phyloP scores from a whole-genome alignment of 257 asterid species.

The Primulina huaijiensis region DNA sequence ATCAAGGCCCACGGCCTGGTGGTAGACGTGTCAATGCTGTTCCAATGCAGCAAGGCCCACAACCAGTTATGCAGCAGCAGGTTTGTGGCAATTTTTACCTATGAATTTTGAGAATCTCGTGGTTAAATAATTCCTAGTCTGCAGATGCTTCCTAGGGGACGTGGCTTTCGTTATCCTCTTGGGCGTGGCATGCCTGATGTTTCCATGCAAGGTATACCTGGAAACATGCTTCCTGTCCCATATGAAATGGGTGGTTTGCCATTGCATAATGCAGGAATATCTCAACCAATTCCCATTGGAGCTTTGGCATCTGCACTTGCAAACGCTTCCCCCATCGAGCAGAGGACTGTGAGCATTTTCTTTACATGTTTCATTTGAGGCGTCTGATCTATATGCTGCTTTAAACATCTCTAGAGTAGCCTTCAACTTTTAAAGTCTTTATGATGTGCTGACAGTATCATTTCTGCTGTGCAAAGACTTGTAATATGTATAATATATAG shows the following conservation, averaged over 20 bases:
- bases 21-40: conserved; percentile 37
- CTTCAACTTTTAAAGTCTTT: neutral
- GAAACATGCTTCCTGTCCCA: conserved; percentile 38
- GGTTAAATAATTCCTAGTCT: neutral
- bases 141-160: conserved; percentile 49
- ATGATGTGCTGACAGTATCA: neutral
- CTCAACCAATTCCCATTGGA: conserved; percentile 37
- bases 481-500: neutral
- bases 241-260: conserved; percentile 42
- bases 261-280: conserved; percentile 30
- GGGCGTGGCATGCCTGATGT: conserved; percentile 38
- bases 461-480: neutral
- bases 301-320: conserved; percentile 70
- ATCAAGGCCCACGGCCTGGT: conserved; percentile 46
- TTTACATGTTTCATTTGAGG: neutral
- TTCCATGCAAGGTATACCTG: conserved; percentile 35
- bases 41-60: conserved; percentile 46
- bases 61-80: conserved; percentile 57
- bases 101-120: neutral
- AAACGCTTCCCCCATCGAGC: conserved; percentile 62
- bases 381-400: too few relatives aligned
- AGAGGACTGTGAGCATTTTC: conserved; percentile 49
- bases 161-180: conserved; percentile 34
- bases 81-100: conserved; percentile 19
- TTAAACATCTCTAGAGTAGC: neutral